phyloP scores from a whole-genome alignment of 2,329 filamentous ascomycete species.

The Sporothrix inflata region DNA sequence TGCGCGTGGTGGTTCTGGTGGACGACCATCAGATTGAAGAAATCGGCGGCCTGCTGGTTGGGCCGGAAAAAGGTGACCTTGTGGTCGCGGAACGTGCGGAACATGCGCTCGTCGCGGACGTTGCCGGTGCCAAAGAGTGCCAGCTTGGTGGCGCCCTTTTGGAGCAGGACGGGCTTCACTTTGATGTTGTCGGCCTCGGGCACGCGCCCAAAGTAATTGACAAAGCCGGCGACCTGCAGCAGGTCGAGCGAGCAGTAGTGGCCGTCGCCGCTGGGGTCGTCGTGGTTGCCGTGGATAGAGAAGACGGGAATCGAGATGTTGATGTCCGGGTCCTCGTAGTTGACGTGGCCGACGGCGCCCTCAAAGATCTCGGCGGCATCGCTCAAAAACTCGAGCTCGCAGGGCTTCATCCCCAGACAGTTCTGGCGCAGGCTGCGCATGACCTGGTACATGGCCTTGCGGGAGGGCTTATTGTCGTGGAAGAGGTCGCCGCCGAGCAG shows the following conservation, averaged over 20 bases:
- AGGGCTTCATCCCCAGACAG: constrained; percentile 92
- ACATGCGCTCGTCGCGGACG: constrained; percentile 91
- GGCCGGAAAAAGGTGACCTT: constrained; percentile 94
- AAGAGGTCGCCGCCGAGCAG: constrained; percentile 93
- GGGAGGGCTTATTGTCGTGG: constrained; percentile 95
- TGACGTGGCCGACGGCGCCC: constrained; percentile 88
- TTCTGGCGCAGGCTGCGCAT: constrained; percentile 94
- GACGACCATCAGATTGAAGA: constrained; percentile 94
- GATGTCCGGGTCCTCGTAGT: constrained; percentile 96
- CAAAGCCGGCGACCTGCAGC: constrained; percentile 83
- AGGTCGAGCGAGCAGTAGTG: constrained; percentile 89
- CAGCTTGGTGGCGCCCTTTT: constrained; percentile 91
- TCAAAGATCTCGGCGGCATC: constrained; percentile 91
- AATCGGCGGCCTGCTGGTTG: constrained; percentile 76
- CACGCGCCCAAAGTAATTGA: constrained; percentile 95
- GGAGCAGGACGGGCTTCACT: constrained; percentile 86
- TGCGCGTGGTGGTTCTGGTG: constrained; percentile 96
- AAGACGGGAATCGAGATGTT: constrained; percentile 97
- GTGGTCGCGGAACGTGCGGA: constrained; percentile 88
- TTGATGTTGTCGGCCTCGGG: constrained; percentile 92
- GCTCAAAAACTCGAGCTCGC: constrained; percentile 90
- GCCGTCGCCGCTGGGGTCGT: constrained; percentile 95
- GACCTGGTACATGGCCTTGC: constrained; percentile 95
- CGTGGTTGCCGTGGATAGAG: constrained; percentile 97
- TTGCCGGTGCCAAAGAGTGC: constrained; percentile 95